Base-by-base conservation (phyloP, 2,329 filamentous ascomycete genomes). In the Colletotrichum theobromicola region DNA sequence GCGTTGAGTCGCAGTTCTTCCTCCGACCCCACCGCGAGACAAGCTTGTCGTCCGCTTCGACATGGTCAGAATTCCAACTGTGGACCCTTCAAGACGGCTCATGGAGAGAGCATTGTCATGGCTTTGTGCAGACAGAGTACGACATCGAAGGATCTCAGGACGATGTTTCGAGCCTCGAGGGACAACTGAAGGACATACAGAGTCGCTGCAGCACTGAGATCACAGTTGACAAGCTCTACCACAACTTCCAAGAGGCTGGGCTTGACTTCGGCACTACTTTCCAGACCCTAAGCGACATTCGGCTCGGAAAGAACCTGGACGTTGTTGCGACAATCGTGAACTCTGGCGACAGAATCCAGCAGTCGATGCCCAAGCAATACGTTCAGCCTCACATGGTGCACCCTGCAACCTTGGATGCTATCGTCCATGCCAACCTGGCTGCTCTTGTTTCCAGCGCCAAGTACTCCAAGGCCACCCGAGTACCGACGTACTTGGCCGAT, bases 341-440 rank as follows among this genome's bases (percentile, higher is more conserved):
- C 4, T 63, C 77, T 15, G 5, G 58, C 32, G 50, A 58, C 12
- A 62, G 21, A 4, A 34, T 75, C 34, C 35, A 65, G 64, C 50
- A 61, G 35, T 50, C 7, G 21, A 80, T 80, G 79, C 79, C 79
- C 18, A 50, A 70, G 16, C 62, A 78, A 7, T 74, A 79, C 61
- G 37, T 79, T 21, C 76, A 79, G 32, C 77, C 78, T 26, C 80
- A 83, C 75, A 53, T 84, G 7, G 80, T 85, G 3, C 84, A 85
- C 67, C 84, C 84, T 3, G 77, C 80, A 18, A 79, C 83, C 0
- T 73, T 85, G 4, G 84, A 85, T 61, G 77, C 79, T 18, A 63
- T 84, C 1, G 80, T 85, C 7, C 84, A 85, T 37, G 73, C 70
- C 64, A 60, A 72, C n/a, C 35, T 77, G 7, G 73, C 81, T 7